Base-by-base conservation (phyloP, 306 rosid species). In the Trichosanthes cucumerina region DNA sequence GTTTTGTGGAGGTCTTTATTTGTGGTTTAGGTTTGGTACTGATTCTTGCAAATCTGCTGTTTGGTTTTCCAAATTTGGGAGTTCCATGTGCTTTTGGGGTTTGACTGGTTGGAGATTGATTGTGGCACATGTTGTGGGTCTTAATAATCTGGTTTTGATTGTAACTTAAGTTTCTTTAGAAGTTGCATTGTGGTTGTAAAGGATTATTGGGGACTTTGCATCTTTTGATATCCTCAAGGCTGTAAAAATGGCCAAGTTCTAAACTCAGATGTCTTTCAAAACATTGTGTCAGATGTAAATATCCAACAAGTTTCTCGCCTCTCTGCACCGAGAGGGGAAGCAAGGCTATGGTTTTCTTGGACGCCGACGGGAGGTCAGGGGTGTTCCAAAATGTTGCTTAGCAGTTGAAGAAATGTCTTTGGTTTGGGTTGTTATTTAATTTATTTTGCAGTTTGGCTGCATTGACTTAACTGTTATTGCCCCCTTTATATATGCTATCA, bases 41-140 rank as follows among this genome's bases (percentile, higher is more conserved):
- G 39, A 46, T 72, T 24, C 58, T 47, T 39, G 76, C 18, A 71
- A 71, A 71, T 71, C 76, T 71, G 11, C 57, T 13, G 52, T 71
- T 71, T 71, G 56, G 58, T 24, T 71, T 60, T 44, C 76, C 38
- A 43, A 71, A 71, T 71, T 71, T 71, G 76, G 76, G 76, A 46
- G 58, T 71, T 71, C 34, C 34, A 41, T 69, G 53, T 69, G 33
- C 9, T 43, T 18, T 7, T 65, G 13, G 72, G 24, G 24, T 65
- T 34, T 63, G 70, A 0, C 16, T 19, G 73, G 73, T 38, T 66
- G 49, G 73, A 38, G 73, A 36, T 66, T 66, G 46, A 66, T 66
- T 66, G 28, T 66, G 11, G 73, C 49, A 66, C 15, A 36, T 7
- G 5, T 24, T 12, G 3, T 68, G 34, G 26, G 49, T 36, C 49